phyloP scores from a whole-genome alignment of 352 stramenopile genomes.

The Phytophthora pisi region DNA sequence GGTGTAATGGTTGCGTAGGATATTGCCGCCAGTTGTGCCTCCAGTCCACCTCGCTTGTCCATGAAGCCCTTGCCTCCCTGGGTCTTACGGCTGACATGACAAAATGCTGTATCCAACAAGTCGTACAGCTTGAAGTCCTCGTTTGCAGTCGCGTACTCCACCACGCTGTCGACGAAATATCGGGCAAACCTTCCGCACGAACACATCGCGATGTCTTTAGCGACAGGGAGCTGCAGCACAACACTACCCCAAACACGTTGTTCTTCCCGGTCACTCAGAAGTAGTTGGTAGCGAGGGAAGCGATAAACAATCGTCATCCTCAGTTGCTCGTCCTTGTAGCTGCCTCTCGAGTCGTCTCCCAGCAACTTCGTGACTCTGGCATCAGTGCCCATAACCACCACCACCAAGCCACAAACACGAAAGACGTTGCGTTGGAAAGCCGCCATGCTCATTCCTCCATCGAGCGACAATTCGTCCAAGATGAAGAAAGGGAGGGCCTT shows the following conservation, averaged over 20 bases:
- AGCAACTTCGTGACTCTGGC: conserved; percentile 21
- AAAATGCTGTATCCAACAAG: no score
- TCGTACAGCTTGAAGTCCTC: no score
- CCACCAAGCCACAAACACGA: conserved; percentile 28
- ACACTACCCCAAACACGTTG: conserved; percentile 2
- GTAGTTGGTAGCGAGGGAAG: conserved; percentile 7
- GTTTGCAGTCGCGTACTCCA: no score
- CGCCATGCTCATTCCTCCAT: conserved; percentile 13
- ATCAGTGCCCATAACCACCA: conserved; percentile 36
- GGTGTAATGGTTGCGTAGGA: no score
- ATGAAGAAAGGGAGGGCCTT: conserved; percentile 15
- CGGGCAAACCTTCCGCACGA: background rate
- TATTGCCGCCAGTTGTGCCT: no score
- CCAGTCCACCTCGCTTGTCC: no score
- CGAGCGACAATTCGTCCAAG: conserved; percentile 13
- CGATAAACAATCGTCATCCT: conserved; percentile 10
- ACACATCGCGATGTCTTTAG: conserved; percentile 7
- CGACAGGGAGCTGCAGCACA: background rate
- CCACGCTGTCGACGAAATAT: no score
- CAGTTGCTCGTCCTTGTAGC: background rate
- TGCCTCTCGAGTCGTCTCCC: background rate
- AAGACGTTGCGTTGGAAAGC: conserved; percentile 43
- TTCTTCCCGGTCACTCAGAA: background rate
- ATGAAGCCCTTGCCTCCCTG: no score
- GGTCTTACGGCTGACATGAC: no score